Percentiles rank a stretch among this genome's conserved stretches.
Evolutionary conservation across 2,329 filamentous ascomycete genomes (phyloP).

Genomic region (Simplicillium aogashimaense): DNA sequence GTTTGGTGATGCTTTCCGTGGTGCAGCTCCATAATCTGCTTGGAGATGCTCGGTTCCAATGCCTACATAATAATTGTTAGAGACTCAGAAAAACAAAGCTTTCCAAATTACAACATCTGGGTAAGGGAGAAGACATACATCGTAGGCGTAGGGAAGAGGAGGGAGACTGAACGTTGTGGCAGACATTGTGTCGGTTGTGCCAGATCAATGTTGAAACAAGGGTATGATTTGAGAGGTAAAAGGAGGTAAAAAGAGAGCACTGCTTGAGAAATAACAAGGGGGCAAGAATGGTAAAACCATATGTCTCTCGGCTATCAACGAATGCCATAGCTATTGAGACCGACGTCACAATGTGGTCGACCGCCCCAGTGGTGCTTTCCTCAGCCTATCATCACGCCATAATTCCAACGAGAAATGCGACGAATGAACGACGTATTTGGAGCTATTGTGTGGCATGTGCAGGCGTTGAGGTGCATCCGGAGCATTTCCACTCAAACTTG

Average conservation of each 20-base stretch:
- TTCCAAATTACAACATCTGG: not conserved
- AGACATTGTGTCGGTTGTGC: conserved; percentile 20
- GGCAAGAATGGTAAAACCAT: conserved; percentile 2
- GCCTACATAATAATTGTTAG: conserved; percentile 33
- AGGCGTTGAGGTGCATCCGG: conserved; percentile 2
- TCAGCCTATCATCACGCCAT: too few relatives aligned
- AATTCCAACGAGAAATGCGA: too few relatives aligned
- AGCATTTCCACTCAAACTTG: conserved; percentile 25
- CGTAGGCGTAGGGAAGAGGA: conserved; percentile 56
- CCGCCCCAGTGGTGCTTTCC: too few relatives aligned
- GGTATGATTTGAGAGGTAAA: conserved; percentile 1
- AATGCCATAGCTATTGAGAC: too few relatives aligned
- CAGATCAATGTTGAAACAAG: not conserved
- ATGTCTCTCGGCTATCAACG: too few relatives aligned
- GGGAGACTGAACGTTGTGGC: conserved; percentile 48
- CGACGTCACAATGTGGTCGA: too few relatives aligned
- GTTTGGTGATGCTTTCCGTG: conserved; percentile 72
- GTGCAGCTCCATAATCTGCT: conserved; percentile 73
- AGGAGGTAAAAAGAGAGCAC: conserved; percentile 1
- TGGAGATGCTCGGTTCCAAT: conserved; percentile 63
- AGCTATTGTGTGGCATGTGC: too few relatives aligned
- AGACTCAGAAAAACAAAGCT: conserved; percentile 1
- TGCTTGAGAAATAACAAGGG: not conserved
- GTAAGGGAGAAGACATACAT: conserved; percentile 40
- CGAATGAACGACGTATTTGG: too few relatives aligned